Conservation (phyloP, 73 alveolate genomes). For the Paramecium caudatum region DNA sequence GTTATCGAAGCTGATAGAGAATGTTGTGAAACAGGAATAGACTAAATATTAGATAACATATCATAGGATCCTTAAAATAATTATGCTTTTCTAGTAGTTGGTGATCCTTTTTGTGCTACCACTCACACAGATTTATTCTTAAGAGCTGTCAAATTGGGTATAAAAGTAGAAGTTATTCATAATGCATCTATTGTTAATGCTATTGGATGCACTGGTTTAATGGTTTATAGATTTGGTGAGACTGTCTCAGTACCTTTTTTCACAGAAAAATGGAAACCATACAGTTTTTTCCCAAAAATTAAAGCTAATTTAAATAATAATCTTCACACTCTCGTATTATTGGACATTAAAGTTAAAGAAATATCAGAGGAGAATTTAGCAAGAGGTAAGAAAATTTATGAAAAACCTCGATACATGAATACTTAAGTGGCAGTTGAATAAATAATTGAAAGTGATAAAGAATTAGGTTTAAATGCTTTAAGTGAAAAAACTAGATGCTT, state of each 20-base stretch:
- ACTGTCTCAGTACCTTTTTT: slow-evolving; percentile 99
- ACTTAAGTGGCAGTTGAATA: slow-evolving; percentile 90
- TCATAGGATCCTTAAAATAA: slow-evolving; percentile 81
- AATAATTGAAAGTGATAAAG: slow-evolving; percentile 94
- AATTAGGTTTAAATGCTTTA: slow-evolving; percentile 79
- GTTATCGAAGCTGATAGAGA: slow-evolving; percentile 98
- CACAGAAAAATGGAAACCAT: slow-evolving; percentile 99
- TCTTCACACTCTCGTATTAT: slow-evolving; percentile 96
- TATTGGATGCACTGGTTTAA: slow-evolving; percentile 98
- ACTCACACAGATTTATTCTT: slow-evolving; percentile 98
- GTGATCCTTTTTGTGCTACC: slow-evolving; percentile 99
- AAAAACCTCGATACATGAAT: slow-evolving; percentile 99
- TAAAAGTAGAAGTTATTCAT: slow-evolving; percentile 96
- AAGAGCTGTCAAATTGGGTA: slow-evolving; percentile 96
- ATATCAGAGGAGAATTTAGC: slow-evolving; percentile 93
- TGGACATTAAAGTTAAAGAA: slow-evolving; percentile 99
- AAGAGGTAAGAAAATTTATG: slow-evolving; percentile 92
- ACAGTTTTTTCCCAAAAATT: slow-evolving; percentile 97
- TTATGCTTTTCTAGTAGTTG: slow-evolving; percentile 98
- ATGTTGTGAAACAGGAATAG: slow-evolving; percentile 98
- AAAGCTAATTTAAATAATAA: slow-evolving; percentile 90
- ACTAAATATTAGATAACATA: slow-evolving; percentile 92
- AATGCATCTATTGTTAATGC: slow-evolving; percentile 98
- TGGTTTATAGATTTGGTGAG: slow-evolving; percentile 99
- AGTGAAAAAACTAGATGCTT: slow-evolving; percentile 85